Evolutionary conservation across 1,139 yeast genomes (phyloP).

Genomic region (Yarrowia galli): DNA sequence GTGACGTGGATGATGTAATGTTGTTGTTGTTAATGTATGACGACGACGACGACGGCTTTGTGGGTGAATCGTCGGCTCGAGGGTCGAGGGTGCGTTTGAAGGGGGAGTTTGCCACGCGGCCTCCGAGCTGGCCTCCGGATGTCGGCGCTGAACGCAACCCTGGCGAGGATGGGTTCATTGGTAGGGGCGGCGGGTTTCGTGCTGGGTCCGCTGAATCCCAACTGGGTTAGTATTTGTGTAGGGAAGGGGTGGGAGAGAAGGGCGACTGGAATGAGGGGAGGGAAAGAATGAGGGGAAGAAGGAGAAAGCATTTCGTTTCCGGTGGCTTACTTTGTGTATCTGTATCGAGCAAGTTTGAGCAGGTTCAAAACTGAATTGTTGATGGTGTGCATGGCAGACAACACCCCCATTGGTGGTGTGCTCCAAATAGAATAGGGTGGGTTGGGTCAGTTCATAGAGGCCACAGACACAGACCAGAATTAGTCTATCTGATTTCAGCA

Average conservation of each 20-base stretch:
- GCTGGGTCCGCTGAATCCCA: slow-evolving; percentile 38
- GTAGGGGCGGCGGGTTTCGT: slow-evolving; percentile 36
- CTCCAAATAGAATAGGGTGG: neutral
- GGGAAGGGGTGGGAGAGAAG: too few relatives aligned
- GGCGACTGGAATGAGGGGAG: too few relatives aligned
- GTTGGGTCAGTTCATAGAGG: neutral
- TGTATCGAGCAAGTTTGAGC: slow-evolving; percentile 32
- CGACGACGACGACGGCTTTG: neutral
- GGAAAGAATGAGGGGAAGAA: too few relatives aligned
- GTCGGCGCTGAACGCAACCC: slow-evolving; percentile 27
- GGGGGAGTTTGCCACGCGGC: slow-evolving; percentile 18
- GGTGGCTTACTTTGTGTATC: neutral
- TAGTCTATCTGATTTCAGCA: too few relatives aligned
- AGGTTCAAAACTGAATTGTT: slow-evolving; percentile 19
- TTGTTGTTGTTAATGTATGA: neutral
- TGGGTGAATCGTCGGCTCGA: slow-evolving; percentile 7
- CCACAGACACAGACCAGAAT: slow-evolving; percentile 3
- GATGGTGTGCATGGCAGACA: slow-evolving; percentile 22
- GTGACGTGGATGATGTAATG: neutral
- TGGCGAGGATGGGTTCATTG: slow-evolving; percentile 33
- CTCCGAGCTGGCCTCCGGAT: slow-evolving; percentile 12
- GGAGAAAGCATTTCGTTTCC: too few relatives aligned
- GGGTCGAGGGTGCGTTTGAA: slow-evolving; percentile 26
- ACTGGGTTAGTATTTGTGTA: slow-evolving; percentile 22
- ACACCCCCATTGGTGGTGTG: neutral